Conservation (phyloP, 2,329 filamentous ascomycete genomes). For the Phaeosphaeriaceae sp. region DNA sequence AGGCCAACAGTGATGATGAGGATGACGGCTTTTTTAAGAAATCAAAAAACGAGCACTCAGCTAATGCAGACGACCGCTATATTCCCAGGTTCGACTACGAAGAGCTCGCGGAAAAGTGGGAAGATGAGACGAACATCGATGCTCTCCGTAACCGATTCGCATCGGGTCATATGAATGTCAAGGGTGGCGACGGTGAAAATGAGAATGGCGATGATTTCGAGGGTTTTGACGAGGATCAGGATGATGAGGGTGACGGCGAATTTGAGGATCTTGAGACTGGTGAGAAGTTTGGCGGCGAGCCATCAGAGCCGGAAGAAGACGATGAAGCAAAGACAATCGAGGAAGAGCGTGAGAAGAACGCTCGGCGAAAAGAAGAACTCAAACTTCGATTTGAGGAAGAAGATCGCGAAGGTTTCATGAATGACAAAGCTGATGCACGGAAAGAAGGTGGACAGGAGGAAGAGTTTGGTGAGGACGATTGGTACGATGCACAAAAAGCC, state of each 20-base stretch:
- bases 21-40: slow-evolving; percentile 70
- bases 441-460: slow-evolving; percentile 71
- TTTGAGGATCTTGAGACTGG: slow-evolving; percentile 87
- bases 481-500: slow-evolving; percentile 97
- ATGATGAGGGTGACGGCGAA: slow-evolving; percentile 73
- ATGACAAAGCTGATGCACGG: slow-evolving; percentile 81
- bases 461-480: slow-evolving; percentile 95
- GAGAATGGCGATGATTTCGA: slow-evolving; percentile 63
- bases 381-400: slow-evolving; percentile 96
- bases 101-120: slow-evolving; percentile 84
- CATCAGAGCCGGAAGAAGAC: slow-evolving; percentile 50
- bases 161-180: slow-evolving; percentile 65
- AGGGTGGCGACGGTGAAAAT: slow-evolving; percentile 36
- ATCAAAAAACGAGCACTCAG: slow-evolving; percentile 56
- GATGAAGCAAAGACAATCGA: slow-evolving; percentile 67
- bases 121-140: slow-evolving; percentile 77
- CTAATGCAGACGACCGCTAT: slow-evolving; percentile 72
- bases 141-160: slow-evolving; percentile 77
- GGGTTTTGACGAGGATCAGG: slow-evolving; percentile 63
- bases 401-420: slow-evolving; percentile 93
- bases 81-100: slow-evolving; percentile 83
- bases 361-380: slow-evolving; percentile 89
- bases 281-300: slow-evolving; percentile 59
- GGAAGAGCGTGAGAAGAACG: slow-evolving; percentile 88
- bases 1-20: slow-evolving; percentile 62